Evolutionary conservation across 495 filamentous ascomycete species (phyloP).

Genomic region (Cryomyces minteri): DNA sequence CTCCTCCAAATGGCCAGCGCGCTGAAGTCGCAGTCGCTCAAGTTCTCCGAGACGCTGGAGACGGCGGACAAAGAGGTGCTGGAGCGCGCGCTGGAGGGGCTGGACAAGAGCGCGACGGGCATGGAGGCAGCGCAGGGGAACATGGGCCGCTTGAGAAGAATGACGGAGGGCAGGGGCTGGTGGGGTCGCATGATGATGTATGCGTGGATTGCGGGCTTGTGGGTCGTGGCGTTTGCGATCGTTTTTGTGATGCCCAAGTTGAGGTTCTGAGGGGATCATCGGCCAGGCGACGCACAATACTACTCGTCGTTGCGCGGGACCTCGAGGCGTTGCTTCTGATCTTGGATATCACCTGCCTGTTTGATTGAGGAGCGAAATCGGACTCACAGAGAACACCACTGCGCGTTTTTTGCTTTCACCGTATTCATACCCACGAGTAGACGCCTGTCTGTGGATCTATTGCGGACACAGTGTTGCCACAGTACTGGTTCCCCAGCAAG

Average conservation of each 20-base stretch:
- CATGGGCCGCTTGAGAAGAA: conserved; percentile 53
- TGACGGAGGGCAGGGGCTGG: conserved; percentile 78
- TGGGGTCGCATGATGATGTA: conserved; percentile 75
- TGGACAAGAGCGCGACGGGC: conserved; percentile 54
- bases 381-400: no score
- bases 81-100: conserved; percentile 44
- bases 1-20: conserved; percentile 59
- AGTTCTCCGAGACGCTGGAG: conserved; percentile 52
- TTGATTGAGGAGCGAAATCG: no score
- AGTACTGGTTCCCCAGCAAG: no score
- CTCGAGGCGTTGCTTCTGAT: no score
- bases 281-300: no score
- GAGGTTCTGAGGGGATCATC: conserved; percentile 39
- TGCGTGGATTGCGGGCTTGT: conserved; percentile 61
- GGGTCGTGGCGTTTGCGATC: conserved; percentile 52
- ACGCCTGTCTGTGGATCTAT: no score
- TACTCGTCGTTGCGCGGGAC: no score
- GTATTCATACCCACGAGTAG: neutral
- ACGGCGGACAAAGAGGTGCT: conserved; percentile 52
- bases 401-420: no score
- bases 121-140: conserved; percentile 55
- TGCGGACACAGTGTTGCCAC: no score
- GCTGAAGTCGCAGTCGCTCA: conserved; percentile 54
- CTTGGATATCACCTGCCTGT: no score
- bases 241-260: conserved; percentile 74